phyloP scores from a whole-genome alignment of 495 filamentous ascomycete species.

The Staphylotrichum longicolle region DNA sequence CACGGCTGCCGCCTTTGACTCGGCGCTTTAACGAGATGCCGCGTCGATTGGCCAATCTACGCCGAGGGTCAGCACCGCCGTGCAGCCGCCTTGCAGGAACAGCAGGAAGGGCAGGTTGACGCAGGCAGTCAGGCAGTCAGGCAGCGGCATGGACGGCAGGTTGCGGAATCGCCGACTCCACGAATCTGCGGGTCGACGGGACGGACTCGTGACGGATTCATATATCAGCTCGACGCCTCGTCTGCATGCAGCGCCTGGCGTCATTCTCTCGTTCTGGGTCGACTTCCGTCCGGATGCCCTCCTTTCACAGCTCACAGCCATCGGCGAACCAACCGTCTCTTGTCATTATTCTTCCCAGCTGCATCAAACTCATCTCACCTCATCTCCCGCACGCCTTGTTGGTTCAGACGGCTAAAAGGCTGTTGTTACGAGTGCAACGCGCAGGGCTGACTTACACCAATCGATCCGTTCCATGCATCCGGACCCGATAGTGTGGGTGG shows the following conservation, averaged over 20 bases:
- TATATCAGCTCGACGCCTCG: too few species aligned
- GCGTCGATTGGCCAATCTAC: constrained; percentile 4
- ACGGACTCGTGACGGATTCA: too few species aligned
- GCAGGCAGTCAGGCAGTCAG: background rate
- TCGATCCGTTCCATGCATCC: background rate
- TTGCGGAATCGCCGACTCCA: background rate
- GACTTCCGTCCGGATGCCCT: too few species aligned
- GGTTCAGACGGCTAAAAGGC: background rate
- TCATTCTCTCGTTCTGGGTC: too few species aligned
- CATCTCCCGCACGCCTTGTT: background rate
- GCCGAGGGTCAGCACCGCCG: background rate
- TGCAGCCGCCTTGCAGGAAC: constrained; percentile 2
- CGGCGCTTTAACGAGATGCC: background rate
- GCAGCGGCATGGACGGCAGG: background rate
- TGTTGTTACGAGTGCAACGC: background rate
- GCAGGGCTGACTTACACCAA: background rate
- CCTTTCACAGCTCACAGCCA: too few species aligned
- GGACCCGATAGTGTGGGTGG: background rate
- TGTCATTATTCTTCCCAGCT: background rate
- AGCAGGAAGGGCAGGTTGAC: background rate
- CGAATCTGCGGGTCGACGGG: too few species aligned
- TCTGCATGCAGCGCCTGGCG: too few species aligned
- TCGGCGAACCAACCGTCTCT: too few species aligned
- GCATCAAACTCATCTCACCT: background rate
- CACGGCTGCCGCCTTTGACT: background rate